Evolutionary conservation across 2,329 filamentous ascomycete species (phyloP).

Genomic region (Colletotrichum trifolii): DNA sequence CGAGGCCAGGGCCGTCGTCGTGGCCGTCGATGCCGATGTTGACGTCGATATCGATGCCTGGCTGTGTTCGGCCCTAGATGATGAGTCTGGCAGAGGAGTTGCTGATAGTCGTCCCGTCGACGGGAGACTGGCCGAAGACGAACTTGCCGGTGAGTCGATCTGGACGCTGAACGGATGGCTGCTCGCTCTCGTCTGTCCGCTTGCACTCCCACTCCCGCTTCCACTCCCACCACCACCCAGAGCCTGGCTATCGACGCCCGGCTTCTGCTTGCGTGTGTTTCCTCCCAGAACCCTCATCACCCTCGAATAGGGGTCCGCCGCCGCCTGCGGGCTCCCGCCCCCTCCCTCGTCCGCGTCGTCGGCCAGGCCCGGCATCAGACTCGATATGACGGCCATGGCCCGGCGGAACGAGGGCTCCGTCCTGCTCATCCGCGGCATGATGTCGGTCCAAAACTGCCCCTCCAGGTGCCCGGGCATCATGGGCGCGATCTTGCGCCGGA

Average conservation of each 20-base stretch:
- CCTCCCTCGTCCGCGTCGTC: slow-evolving; percentile 26
- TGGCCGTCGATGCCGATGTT: too few relatives aligned
- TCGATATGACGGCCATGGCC: slow-evolving; percentile 61
- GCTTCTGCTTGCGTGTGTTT: slow-evolving; percentile 1
- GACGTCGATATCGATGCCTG: too few relatives aligned
- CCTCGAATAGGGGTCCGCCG: neutral
- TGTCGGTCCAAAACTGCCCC: slow-evolving; percentile 54
- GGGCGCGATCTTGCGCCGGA: slow-evolving; percentile 49
- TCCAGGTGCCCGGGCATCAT: slow-evolving; percentile 54
- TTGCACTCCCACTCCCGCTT: too few relatives aligned
- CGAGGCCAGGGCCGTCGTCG: slow-evolving; percentile 46
- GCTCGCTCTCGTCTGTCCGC: neutral
- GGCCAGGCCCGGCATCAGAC: slow-evolving; percentile 40
- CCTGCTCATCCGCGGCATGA: slow-evolving; percentile 58
- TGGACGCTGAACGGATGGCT: neutral
- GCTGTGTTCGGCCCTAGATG: neutral
- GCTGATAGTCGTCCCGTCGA: slow-evolving; percentile 1
- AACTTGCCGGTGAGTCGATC: slow-evolving; percentile 10
- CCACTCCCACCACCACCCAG: neutral
- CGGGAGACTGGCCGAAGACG: slow-evolving; percentile 15
- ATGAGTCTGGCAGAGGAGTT: slow-evolving; percentile 12
- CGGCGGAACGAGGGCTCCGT: slow-evolving; percentile 59
- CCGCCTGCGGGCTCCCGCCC: slow-evolving; percentile 7
- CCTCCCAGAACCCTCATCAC: neutral
- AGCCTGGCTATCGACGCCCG: neutral